Evolutionary conservation across 169 alveolate genomes (phyloP).

Genomic region (Cryptosporidium sp.): DNA sequence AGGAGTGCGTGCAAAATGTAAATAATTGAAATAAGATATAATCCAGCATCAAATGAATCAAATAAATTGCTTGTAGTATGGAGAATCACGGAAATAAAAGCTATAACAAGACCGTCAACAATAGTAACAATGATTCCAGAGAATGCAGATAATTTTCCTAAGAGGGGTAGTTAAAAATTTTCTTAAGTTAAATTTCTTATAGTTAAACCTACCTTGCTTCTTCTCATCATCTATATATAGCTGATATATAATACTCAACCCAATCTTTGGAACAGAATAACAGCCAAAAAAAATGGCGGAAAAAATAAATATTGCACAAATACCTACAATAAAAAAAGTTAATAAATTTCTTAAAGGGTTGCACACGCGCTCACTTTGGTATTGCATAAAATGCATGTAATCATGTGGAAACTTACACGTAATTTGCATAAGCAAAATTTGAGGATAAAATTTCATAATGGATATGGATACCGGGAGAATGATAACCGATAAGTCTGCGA

Average conservation of each 20-base stretch:
- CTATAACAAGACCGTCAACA: slow-evolving; percentile 17
- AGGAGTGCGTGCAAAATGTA: slow-evolving; percentile 26
- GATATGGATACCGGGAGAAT: slow-evolving; percentile 33
- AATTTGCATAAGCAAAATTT: neutral
- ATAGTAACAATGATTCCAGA: slow-evolving; percentile 44
- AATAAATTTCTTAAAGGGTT: neutral
- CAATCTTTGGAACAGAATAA: slow-evolving; percentile 55
- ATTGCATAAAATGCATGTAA: slow-evolving; percentile 1
- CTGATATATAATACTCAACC: slow-evolving; percentile 12
- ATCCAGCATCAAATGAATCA: slow-evolving; percentile 5
- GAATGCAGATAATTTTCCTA: slow-evolving; percentile 47
- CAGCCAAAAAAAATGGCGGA: slow-evolving; percentile 43
- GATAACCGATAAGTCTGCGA: slow-evolving; percentile 30
- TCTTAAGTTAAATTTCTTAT: neutral
- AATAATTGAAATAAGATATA: slow-evolving; percentile 16
- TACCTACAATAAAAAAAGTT: neutral
- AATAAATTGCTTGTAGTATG: neutral
- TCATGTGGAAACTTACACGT: slow-evolving; percentile 24
- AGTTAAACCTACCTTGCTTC: slow-evolving; percentile 30
- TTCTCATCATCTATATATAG: slow-evolving; percentile 20
- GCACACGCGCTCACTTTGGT: neutral
- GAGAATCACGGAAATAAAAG: slow-evolving; percentile 19
- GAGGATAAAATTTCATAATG: neutral
- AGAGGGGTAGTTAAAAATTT: neutral
- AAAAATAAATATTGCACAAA: slow-evolving; percentile 1